Conservation (phyloP, 345 rosid genomes). For the Eucalyptus erythrocorys region DNA sequence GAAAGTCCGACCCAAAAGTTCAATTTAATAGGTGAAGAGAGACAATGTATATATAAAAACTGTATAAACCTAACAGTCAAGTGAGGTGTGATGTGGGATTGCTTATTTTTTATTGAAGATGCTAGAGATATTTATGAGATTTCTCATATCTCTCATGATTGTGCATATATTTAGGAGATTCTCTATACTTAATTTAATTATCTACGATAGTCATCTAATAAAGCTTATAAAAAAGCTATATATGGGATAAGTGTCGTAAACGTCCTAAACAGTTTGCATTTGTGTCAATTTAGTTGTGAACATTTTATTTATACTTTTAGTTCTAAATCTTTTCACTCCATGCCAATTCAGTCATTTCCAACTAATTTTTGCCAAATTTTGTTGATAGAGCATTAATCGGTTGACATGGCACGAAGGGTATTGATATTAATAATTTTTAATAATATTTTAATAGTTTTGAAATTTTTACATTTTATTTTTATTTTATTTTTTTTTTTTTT, state of each 20-base stretch:
- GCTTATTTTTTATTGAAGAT: neutral
- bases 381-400: too few species aligned
- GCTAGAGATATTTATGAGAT: neutral
- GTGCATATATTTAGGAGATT: neutral
- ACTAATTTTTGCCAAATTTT: rapidly evolving
- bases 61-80: neutral
- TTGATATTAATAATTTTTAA: rapidly evolving
- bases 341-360: too few species aligned
- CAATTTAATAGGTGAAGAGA: neutral
- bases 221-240: neutral
- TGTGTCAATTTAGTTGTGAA: too few species aligned
- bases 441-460: too few species aligned
- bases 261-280: too few species aligned
- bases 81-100: neutral
- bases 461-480: too few species aligned
- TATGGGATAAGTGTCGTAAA: too few species aligned
- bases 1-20: neutral
- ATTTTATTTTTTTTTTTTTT: too few species aligned
- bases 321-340: too few species aligned
- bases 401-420: rapidly evolving
- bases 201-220: neutral
- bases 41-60: neutral
- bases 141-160: neutral
- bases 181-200: neutral
- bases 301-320: too few species aligned